Conservation (phyloP, 495 filamentous ascomycete species). For the Podospora pseudopauciseta region DNA sequence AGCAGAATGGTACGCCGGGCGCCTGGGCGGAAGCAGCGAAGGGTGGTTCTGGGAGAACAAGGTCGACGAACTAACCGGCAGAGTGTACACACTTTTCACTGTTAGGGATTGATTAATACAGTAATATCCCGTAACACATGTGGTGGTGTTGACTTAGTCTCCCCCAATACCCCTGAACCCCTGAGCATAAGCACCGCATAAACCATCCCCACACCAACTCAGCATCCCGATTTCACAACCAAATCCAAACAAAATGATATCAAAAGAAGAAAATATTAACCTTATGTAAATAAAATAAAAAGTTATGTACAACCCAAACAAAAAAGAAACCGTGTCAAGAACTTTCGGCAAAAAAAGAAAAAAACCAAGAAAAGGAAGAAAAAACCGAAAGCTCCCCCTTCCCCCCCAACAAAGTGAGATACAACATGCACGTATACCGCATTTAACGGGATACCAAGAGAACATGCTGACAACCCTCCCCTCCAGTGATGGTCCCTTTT, state of each 20-base stretch:
- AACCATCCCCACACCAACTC: no score
- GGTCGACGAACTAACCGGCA: background rate
- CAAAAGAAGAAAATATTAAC: background rate
- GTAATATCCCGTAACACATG: background rate
- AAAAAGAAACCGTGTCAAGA: background rate
- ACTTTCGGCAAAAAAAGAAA: background rate
- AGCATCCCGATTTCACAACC: no score
- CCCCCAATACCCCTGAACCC: no score
- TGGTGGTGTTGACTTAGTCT: background rate
- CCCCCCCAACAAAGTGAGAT: background rate
- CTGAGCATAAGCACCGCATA: no score
- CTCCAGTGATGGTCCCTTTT: background rate
- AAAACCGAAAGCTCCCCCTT: background rate
- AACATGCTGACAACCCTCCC: background rate
- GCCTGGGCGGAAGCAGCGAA: background rate
- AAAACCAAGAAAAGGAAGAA: background rate
- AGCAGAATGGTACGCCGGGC: background rate
- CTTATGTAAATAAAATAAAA: background rate
- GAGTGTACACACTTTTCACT: background rate
- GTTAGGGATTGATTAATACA: background rate
- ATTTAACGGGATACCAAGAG: background rate
- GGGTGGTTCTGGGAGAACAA: background rate
- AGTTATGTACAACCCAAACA: background rate
- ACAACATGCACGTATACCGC: no score
- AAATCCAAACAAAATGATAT: background rate